Percentiles rank a stretch among this genome's conserved stretches.
phyloP scores from a whole-genome alignment of 352 stramenopile genomes.

The Globisporangium spiculum region DNA sequence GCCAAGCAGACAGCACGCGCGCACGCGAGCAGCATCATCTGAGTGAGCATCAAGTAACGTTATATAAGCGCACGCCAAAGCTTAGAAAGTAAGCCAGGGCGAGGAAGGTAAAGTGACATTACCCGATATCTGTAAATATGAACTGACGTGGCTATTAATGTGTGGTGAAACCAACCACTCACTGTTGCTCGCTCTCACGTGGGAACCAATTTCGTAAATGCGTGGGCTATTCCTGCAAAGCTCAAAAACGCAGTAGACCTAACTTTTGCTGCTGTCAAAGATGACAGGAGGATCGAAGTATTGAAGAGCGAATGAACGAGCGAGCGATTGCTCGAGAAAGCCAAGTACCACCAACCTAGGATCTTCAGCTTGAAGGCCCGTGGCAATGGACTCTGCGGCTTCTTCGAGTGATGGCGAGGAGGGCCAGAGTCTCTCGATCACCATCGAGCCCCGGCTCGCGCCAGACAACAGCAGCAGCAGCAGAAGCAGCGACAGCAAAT shows the following conservation, averaged over 20 bases:
- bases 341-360: no score
- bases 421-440: background rate
- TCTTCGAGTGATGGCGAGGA: background rate
- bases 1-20: conserved; percentile 24
- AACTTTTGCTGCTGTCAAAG: background rate
- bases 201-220: background rate
- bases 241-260: background rate
- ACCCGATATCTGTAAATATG: conserved; percentile 1
- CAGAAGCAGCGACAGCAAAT: background rate
- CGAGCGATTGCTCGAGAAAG: background rate
- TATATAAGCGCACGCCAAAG: background rate
- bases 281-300: background rate
- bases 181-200: no score
- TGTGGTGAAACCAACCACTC: conserved; percentile 9
- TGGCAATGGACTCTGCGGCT: background rate
- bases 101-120: background rate
- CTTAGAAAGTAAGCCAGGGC: background rate
- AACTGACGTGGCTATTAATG: conserved; percentile 1
- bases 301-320: background rate
- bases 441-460: background rate
- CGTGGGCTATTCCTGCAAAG: background rate
- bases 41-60: conserved; percentile 15
- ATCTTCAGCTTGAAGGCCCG: no score
- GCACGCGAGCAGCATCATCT: conserved; percentile 29
- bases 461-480: background rate